These are phyloP conservation scores for Candida maris DNA, from an alignment of 805 yeast species.

Conservation along the genomic window DNA sequence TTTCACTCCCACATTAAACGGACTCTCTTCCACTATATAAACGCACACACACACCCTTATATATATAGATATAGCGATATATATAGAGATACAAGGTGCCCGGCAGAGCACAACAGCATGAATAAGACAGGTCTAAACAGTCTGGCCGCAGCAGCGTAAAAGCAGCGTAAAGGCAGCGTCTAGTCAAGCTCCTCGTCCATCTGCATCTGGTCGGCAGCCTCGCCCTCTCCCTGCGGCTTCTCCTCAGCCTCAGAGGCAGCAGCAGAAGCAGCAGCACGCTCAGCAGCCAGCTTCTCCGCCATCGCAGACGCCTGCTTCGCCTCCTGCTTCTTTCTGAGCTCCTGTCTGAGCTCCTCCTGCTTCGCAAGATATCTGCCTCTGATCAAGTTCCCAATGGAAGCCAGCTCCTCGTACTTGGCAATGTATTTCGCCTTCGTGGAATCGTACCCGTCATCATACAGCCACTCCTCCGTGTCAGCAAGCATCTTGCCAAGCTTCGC, in stretches of 20 bases:
- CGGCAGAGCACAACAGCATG: too few species aligned
- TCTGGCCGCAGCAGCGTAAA: too few species aligned
- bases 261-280: constrained; percentile 51
- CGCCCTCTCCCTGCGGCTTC: constrained; percentile 26
- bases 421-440: constrained; percentile 94
- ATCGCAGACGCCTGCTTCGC: constrained; percentile 77
- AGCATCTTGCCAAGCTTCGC: constrained; percentile 67
- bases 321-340: constrained; percentile 80
- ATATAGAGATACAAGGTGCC: too few species aligned
- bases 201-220: constrained; percentile 36
- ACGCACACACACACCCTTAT: too few species aligned
- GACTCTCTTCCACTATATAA: too few species aligned
- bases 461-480: constrained; percentile 93
- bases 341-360: constrained; percentile 93
- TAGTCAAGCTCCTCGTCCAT: constrained; percentile 30
- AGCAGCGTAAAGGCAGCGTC: too few species aligned
- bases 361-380: constrained; percentile 92
- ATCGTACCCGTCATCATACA: constrained; percentile 96
- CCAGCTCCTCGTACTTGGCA: constrained; percentile 97
- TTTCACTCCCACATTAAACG: too few species aligned
- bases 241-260: constrained; percentile 32
- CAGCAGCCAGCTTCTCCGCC: constrained; percentile 81
- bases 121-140: too few species aligned
- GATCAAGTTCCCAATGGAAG: constrained; percentile 89
- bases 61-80: too few species aligned